Evolutionary conservation across 495 filamentous ascomycete species (phyloP), one percentile per base, ranked within the genome.

Genomic region (Usnea hakonensis): DNA sequence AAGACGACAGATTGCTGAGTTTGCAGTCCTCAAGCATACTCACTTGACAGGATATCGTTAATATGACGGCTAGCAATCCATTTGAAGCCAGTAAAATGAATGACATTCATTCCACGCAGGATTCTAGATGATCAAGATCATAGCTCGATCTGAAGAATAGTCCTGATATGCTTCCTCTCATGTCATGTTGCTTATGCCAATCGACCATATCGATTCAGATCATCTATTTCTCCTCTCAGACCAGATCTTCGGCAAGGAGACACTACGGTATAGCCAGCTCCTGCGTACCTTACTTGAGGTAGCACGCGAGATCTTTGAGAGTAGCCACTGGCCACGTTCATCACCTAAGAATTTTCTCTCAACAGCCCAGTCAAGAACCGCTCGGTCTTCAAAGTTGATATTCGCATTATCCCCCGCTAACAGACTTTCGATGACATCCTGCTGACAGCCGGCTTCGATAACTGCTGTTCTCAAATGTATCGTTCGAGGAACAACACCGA

Each of bases 381-480:
- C 35, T 41, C 30, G n/a, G 33, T 58, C 60, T 28, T 23, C 48
- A 19, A 53, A 2, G 55, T 67, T 57, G 6, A 67, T 44, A 9
- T 19, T 17, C 2, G 6, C n/a, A 5, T 54, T 28, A 1, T 37
- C 46, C 6, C 21, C 57, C 28, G 5, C 7, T 11, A 58, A 16
- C 1, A 69, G 32, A 7, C 37, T 30, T 23, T 52, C 13, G 19
- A 69, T 28, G 0, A 67, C 38, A 8, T 58, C 54, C 14, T 10
- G 19, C 21, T 59, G 36, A 37, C 68, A 67, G 0, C 58, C 65
- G 26, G 40, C 50, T 28, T 67, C 60, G 6, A 64, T 16, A 16
- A 66, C 55, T 32, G 63, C 60, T 35, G 37, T 54, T 11, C 63
- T 60, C 6, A 70, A 17, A 58, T 70, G 68, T 54, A 59, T 41